Conservation (phyloP, 2,329 filamentous ascomycete species). For the Pseudocercospora cruenta region DNA sequence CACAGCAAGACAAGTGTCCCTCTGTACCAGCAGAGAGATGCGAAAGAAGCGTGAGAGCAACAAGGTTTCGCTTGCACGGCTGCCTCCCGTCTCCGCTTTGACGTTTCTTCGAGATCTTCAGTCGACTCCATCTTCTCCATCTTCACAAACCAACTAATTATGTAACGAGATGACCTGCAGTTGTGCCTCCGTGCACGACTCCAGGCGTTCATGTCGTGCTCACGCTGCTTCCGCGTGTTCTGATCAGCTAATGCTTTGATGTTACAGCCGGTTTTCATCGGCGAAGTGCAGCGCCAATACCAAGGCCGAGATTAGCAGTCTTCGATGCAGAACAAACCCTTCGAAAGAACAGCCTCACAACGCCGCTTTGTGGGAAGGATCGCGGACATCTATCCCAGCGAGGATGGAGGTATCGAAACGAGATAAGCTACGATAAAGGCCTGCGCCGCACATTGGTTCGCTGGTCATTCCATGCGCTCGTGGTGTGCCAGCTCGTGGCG, state of each 20-base stretch:
- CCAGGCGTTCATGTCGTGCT: slow-evolving; percentile 8
- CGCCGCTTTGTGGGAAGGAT: slow-evolving; percentile 11
- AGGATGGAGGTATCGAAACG: slow-evolving; percentile 18
- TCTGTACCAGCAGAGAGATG: neutral
- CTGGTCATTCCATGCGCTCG: slow-evolving; percentile 3
- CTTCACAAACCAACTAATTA: slow-evolving; percentile 51
- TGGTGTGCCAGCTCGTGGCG: slow-evolving; percentile 11
- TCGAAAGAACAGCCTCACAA: slow-evolving; percentile 1
- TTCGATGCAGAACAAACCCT: slow-evolving; percentile 1
- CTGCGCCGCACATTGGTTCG: slow-evolving; percentile 22
- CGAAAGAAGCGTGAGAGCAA: neutral
- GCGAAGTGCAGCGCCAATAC: slow-evolving; percentile 18
- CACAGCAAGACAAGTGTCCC: neutral
- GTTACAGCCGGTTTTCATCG: slow-evolving; percentile 19
- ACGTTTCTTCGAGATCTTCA: slow-evolving; percentile 3
- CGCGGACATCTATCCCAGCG: slow-evolving; percentile 26
- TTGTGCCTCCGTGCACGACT: slow-evolving; percentile 5
- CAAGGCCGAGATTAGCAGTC: slow-evolving; percentile 20
- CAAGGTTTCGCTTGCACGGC: neutral
- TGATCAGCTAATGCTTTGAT: neutral
- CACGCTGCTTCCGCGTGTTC: slow-evolving; percentile 7
- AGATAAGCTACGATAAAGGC: slow-evolving; percentile 27
- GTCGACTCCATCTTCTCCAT: slow-evolving; percentile 48
- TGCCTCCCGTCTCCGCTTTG: neutral
- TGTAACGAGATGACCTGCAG: slow-evolving; percentile 35